These are phyloP conservation scores for Colletotrichum tropicicola DNA, from an alignment of 2,329 filamentous ascomycete genomes.

Conservation along the genomic window DNA sequence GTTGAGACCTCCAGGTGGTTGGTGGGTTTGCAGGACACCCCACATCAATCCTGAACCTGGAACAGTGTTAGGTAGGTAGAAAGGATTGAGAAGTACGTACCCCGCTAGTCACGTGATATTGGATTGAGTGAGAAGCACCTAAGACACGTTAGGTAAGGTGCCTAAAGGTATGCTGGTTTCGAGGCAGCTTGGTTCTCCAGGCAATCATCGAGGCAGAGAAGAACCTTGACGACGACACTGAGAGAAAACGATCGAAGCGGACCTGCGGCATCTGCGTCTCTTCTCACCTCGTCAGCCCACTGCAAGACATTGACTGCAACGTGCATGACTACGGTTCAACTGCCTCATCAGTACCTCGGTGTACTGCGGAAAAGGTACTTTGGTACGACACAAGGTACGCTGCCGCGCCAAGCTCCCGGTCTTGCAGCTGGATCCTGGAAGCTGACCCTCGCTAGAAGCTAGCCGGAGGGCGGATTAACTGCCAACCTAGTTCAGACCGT, in stretches of 20 bases:
- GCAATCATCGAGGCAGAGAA: too few relatives aligned
- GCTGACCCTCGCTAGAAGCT: constrained; percentile 24
- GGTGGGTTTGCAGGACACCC: neutral
- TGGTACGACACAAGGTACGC: neutral
- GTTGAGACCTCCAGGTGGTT: constrained; percentile 15
- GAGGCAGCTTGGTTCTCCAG: too few relatives aligned
- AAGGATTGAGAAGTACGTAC: too few relatives aligned
- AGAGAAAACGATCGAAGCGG: neutral
- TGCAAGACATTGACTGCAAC: neutral
- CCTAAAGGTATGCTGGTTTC: too few relatives aligned
- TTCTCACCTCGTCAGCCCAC: neutral
- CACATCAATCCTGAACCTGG: too few relatives aligned
- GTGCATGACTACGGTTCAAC: neutral
- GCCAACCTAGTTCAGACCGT: constrained; percentile 35
- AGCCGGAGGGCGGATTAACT: constrained; percentile 32
- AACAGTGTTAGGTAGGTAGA: too few relatives aligned
- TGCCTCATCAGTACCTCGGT: neutral
- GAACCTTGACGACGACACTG: too few relatives aligned
- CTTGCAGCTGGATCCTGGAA: constrained; percentile 25
- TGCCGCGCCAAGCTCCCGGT: constrained; percentile 13
- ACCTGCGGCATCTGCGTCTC: neutral
- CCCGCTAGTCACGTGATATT: too few relatives aligned
- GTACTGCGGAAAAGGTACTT: neutral
- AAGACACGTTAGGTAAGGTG: too few relatives aligned
- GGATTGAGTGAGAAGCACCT: too few relatives aligned